Evolutionary conservation across 768 basidiomycete genomes (phyloP).

Genomic region (Coprinopsis sp.): DNA sequence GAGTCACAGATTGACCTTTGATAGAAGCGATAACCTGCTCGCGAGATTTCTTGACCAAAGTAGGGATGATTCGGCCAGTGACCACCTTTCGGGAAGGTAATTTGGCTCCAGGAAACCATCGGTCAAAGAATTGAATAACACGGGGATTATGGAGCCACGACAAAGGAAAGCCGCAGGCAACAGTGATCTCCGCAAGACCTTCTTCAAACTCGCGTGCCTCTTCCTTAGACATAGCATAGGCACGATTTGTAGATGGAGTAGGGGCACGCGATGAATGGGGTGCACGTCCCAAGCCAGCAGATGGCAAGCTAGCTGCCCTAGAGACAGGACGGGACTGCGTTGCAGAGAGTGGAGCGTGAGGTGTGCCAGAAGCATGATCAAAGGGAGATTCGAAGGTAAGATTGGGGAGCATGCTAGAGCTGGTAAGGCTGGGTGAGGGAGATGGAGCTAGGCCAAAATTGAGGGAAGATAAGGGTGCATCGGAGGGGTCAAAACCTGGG

Average conservation of each 20-base stretch:
- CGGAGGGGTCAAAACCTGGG: no score
- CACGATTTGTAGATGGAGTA: neutral
- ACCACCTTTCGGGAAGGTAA: conserved; percentile 20
- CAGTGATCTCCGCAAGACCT: conserved; percentile 22
- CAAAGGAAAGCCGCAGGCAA: conserved; percentile 28
- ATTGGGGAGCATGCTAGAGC: no score
- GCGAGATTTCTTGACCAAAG: conserved; percentile 2
- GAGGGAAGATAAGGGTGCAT: no score
- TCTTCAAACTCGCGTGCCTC: conserved; percentile 21
- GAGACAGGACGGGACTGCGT: no score
- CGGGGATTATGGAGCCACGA: conserved; percentile 36
- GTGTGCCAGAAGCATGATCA: no score
- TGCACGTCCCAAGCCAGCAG: neutral
- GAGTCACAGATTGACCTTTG: conserved; percentile 16
- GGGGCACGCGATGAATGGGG: neutral
- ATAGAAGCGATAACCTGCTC: neutral
- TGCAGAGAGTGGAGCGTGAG: no score
- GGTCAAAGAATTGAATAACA: conserved; percentile 23
- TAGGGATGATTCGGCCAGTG: conserved; percentile 20
- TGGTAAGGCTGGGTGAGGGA: no score
- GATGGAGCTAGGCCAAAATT: no score
- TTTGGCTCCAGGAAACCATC: conserved; percentile 26
- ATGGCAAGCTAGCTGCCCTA: no score
- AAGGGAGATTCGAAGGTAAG: no score
- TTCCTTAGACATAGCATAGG: neutral